These are phyloP conservation scores for Avena insularis DNA, from an alignment of 176 grass and related monocot genomes.

Conservation along the genomic window DNA sequence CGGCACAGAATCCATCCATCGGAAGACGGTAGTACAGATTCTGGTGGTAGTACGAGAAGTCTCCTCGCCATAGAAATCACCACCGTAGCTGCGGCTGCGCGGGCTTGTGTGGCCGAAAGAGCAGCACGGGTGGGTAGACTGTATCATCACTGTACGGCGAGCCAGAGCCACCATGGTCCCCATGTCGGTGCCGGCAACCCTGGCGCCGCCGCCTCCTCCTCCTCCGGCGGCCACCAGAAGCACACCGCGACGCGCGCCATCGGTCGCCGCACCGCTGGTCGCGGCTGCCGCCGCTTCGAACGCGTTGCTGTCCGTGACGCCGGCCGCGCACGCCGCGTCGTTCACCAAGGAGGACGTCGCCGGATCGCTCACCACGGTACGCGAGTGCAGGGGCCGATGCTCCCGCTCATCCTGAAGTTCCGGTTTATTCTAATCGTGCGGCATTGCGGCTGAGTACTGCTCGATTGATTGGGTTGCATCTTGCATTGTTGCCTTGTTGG, in stretches of 20 bases:
- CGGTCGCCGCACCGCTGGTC: constrained; percentile 20
- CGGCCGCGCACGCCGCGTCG: constrained; percentile 54
- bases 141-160: constrained; percentile 18
- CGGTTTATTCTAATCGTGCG: no score
- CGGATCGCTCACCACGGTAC: constrained; percentile 71
- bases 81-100: not conserved
- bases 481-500: no score
- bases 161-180: constrained; percentile 48
- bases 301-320: constrained; percentile 34
- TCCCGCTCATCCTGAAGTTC: not conserved
- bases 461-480: not conserved
- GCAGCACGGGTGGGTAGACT: constrained; percentile 22
- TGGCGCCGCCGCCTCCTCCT: constrained; percentile 38
- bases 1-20: not conserved
- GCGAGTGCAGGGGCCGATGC: not conserved
- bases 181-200: constrained; percentile 40
- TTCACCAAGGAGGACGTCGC: constrained; percentile 82
- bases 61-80: not conserved
- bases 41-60: not conserved
- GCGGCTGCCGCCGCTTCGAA: constrained; percentile 1
- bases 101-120: constrained; percentile 45
- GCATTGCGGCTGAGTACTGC: not conserved
- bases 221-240: constrained; percentile 31
- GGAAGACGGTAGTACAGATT: not conserved
- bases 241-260: constrained; percentile 36